Evolutionary conservation across 2,329 filamentous ascomycete genomes (phyloP), one percentile per base, ranked within the genome.

Genomic region (Trichoderma simmonsii): DNA sequence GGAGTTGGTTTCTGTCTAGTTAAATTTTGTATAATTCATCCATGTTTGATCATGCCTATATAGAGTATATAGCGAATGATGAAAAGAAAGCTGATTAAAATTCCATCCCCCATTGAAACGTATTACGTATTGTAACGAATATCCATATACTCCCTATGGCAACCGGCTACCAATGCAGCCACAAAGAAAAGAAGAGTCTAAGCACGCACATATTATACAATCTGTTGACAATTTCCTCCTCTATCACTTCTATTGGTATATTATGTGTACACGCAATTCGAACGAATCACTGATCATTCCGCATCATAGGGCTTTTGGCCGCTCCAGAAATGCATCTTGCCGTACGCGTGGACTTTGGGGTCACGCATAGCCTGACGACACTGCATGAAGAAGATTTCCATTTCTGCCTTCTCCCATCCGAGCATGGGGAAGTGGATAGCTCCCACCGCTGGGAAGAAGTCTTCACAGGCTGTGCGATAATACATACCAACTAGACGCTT

Each of bases 281-380:
- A 43, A 15, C 18, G 14, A 7, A 43, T 4, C 26, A 26, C 12
- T 3, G 14, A 14, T 11, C 21, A 61, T 3, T n/a, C 9, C 15
- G 54, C 75, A 6, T 75, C 71, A 21, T 76, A 61, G 0, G 82
- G 82, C 70, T 82, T 83, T 75, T 83, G 82, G 1, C 80, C 82
- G 39, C 81, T 83, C 82, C 82, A 83, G 61, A 83, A 83, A 64
- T 83, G 81, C 82, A 83, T 83, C 75, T 81, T 81, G 14, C 80
- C 79, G 39, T 81, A 81, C 12, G 78, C 76, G 64, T 81, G 80
- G 21, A 81, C 77, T 0, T 74, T 75, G 0, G 79, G 79, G 39
- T 81, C 80, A 21, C 76, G 75, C 77, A 81, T 77, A 3, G 79
- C 75, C 59, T 76, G 73, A 26, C 80, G 74, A 15, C 79, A 79